phyloP scores from a whole-genome alignment of 768 basidiomycete genomes.

The Tylopilus intermedius region DNA sequence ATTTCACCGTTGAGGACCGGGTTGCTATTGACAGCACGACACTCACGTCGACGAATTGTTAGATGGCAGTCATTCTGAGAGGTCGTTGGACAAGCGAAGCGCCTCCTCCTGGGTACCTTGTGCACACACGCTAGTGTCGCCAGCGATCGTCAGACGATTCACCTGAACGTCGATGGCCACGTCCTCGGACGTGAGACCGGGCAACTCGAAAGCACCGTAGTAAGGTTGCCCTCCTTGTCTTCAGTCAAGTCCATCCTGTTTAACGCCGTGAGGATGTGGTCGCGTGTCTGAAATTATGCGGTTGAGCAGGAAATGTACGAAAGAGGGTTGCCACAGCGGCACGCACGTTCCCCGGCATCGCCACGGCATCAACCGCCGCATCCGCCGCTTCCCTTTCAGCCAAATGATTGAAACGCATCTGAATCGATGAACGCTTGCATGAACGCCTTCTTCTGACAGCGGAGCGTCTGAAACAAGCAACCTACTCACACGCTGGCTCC shows the following conservation, averaged over 20 bases:
- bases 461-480: slow-evolving; percentile 9
- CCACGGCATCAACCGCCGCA: slow-evolving; percentile 20
- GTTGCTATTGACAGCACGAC: neutral
- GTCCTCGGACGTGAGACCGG: no score
- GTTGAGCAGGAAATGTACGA: slow-evolving; percentile 20
- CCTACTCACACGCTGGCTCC: slow-evolving; percentile 11
- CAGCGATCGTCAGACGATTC: no score
- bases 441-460: neutral
- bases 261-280: slow-evolving; percentile 15
- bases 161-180: no score
- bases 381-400: slow-evolving; percentile 13
- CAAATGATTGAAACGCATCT: slow-evolving; percentile 21
- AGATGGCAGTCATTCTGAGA: slow-evolving; percentile 23
- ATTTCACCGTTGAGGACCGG: neutral
- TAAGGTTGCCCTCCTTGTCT: no score
- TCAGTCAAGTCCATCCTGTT: no score
- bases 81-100: slow-evolving; percentile 17
- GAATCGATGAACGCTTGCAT: slow-evolving; percentile 11
- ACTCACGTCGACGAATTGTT: slow-evolving; percentile 40
- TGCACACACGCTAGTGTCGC: no score
- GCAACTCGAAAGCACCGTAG: no score
- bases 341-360: slow-evolving; percentile 38
- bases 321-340: slow-evolving; percentile 18
- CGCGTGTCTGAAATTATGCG: slow-evolving; percentile 37
- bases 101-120: no score